Conservation (phyloP, 257 asterid genomes). For the Cruciata laevipes region DNA sequence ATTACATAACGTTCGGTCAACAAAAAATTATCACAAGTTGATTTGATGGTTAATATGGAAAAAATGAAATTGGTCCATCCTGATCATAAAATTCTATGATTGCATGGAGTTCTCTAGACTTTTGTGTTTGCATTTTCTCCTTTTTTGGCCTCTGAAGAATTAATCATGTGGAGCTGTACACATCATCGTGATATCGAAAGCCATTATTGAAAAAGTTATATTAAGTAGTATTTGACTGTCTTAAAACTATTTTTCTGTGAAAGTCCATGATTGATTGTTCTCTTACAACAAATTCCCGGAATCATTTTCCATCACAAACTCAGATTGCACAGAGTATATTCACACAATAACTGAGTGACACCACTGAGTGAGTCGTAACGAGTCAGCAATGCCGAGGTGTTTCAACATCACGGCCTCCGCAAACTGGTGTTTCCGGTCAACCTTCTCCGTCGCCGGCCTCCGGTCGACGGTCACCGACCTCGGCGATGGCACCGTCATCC, state of each 20-base stretch:
- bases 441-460: conserved; percentile 44
- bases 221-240: background rate
- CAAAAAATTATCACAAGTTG: no score
- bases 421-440: conserved; percentile 38
- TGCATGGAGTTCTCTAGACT: background rate
- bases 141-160: no score
- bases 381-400: conserved; percentile 32
- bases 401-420: conserved; percentile 49
- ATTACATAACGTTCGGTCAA: no score
- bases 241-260: background rate
- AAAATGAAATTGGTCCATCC: no score
- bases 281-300: background rate
- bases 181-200: background rate
- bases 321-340: background rate
- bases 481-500: conserved; percentile 50
- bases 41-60: no score
- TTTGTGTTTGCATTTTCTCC: background rate
- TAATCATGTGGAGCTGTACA: background rate
- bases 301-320: no score
- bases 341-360: background rate
- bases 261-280: background rate
- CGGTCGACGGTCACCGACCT: conserved; percentile 43
- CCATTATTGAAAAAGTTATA: background rate
- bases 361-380: no score
- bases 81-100: background rate